Evolutionary conservation across 192 early-diverging fungal species (phyloP).

Genomic region (Allomyces macrogynus): DNA sequence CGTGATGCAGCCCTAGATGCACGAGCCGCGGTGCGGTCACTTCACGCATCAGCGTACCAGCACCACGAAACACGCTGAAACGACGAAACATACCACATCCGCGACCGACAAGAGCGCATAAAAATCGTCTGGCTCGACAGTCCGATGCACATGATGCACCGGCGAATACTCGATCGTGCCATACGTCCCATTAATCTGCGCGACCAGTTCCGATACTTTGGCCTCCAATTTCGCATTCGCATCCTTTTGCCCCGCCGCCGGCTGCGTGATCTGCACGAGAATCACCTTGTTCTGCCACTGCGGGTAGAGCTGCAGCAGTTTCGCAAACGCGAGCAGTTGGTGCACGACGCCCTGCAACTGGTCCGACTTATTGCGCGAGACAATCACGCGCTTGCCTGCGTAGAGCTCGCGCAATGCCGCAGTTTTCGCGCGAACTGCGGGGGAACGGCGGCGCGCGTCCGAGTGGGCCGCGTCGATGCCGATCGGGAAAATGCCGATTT

Average conservation of each 20-base stretch:
- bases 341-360: constrained; percentile 83
- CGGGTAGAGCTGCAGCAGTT: constrained; percentile 70
- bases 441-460: constrained; percentile 22
- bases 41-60: too few relatives aligned
- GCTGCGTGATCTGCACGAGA: constrained; percentile 87
- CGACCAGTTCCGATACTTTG: constrained; percentile 69
- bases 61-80: too few relatives aligned
- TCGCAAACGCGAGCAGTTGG: constrained; percentile 83
- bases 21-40: too few relatives aligned
- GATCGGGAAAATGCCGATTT: constrained; percentile 83
- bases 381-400: constrained; percentile 74
- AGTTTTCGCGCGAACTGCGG: constrained; percentile 56
- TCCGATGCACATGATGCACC: constrained; percentile 73
- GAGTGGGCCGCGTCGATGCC: constrained; percentile 79
- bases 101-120: constrained; percentile 79
- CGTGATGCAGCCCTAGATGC: constrained; percentile 46
- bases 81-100: constrained; percentile 50
- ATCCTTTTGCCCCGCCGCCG: constrained; percentile 45
- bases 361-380: constrained; percentile 90
- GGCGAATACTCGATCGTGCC: constrained; percentile 88
- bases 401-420: constrained; percentile 61
- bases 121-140: constrained; percentile 89
- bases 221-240: constrained; percentile 29
- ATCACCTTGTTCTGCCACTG: constrained; percentile 83
- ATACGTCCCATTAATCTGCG: constrained; percentile 78